A percentile compares a stretch with the other conserved stretches of the same genome.
phyloP scores from a whole-genome alignment of 495 filamentous ascomycete species.

The Cryomyces minteri region DNA sequence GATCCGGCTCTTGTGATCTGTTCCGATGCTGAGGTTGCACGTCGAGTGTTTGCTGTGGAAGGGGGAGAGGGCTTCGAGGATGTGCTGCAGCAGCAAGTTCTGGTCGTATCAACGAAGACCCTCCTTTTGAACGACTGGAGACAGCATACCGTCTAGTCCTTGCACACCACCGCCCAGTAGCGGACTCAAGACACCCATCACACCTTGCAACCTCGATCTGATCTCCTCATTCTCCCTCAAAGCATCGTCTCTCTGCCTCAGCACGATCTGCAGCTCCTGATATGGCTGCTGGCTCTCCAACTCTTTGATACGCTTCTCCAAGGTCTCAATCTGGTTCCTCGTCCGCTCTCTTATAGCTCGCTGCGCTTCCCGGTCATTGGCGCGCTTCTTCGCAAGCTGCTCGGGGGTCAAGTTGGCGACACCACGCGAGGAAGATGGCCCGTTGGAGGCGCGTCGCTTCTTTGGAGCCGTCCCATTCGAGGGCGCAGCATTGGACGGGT shows the following conservation, averaged over 20 bases:
- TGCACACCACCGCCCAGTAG: slow-evolving; percentile 22
- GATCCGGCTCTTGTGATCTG: too few species aligned
- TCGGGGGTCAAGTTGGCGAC: slow-evolving; percentile 24
- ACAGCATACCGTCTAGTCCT: too few species aligned
- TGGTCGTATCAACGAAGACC: too few species aligned
- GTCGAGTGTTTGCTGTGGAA: too few species aligned
- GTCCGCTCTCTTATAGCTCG: slow-evolving; percentile 24
- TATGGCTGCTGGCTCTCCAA: slow-evolving; percentile 47
- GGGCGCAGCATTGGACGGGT: too few species aligned
- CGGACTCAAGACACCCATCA: slow-evolving; percentile 48
- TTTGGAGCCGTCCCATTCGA: too few species aligned
- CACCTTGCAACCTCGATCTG: slow-evolving; percentile 36
- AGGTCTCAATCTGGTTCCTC: slow-evolving; percentile 17
- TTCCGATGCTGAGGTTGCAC: too few species aligned
- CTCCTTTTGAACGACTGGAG: too few species aligned
- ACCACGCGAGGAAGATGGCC: too few species aligned
- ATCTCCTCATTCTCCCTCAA: slow-evolving; percentile 56
- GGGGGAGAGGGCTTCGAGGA: too few species aligned
- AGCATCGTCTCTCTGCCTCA: slow-evolving; percentile 49
- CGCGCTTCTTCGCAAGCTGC: slow-evolving; percentile 24
- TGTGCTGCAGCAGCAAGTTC: too few species aligned
- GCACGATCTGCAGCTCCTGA: slow-evolving; percentile 51
- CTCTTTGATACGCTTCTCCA: slow-evolving; percentile 19
- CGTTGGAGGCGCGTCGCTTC: too few species aligned
- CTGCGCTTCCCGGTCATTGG: slow-evolving; percentile 26